These are phyloP conservation scores for Sclerotinia minor DNA, from an alignment of 2,329 filamentous ascomycete species.

Conservation along the genomic window DNA sequence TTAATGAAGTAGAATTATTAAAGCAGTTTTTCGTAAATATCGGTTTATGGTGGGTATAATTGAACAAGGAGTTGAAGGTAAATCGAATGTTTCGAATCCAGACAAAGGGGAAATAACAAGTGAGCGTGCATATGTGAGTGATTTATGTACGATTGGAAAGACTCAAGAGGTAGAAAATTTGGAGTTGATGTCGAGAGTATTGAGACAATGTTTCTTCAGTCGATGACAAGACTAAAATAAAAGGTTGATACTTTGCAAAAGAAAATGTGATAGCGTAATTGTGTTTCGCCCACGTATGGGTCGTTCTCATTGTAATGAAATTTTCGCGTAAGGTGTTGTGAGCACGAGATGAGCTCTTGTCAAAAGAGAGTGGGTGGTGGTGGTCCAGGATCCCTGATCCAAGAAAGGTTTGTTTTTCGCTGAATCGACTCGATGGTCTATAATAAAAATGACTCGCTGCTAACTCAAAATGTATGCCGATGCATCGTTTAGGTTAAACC, in stretches of 20 bases:
- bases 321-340: constrained; percentile 28
- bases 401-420: constrained; percentile 33
- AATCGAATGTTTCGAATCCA: constrained; percentile 10
- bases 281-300: constrained; percentile 6
- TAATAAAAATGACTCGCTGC: constrained; percentile 27
- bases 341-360: constrained; percentile 26
- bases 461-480: constrained; percentile 38
- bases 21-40: constrained; percentile 5
- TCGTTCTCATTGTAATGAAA: constrained; percentile 15
- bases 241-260: constrained; percentile 8
- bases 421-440: constrained; percentile 29
- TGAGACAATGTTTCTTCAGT: background rate
- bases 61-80: constrained; percentile 11
- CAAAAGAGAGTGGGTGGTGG: constrained; percentile 33
- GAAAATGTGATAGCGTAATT: constrained; percentile 18
- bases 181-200: constrained; percentile 15
- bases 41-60: constrained; percentile 17
- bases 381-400: constrained; percentile 41
- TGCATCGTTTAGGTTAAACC: constrained; percentile 29
- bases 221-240: constrained; percentile 6
- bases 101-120: background rate
- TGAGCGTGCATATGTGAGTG: constrained; percentile 1
- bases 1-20: constrained; percentile 9
- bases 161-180: constrained; percentile 1
- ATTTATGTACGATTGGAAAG: constrained; percentile 17